phyloP scores from a whole-genome alignment of 176 grass and related monocot species.

The Musa troglodytarum region DNA sequence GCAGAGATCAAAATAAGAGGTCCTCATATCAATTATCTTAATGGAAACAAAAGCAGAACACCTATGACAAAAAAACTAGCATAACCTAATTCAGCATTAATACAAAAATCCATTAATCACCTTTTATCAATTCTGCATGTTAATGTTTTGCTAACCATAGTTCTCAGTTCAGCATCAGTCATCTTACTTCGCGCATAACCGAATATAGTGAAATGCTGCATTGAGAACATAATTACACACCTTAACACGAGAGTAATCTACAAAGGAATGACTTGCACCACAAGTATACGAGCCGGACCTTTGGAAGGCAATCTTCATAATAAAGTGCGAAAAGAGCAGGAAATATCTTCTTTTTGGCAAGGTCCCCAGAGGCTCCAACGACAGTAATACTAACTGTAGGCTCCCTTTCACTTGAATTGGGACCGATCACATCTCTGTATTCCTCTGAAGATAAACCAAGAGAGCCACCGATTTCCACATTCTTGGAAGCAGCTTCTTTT shows the following conservation, averaged over 20 bases:
- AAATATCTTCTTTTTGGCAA: slow-evolving; percentile 99
- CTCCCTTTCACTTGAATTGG: slow-evolving; percentile 19
- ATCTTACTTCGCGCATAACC: slow-evolving; percentile 96
- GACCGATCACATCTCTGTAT: slow-evolving; percentile 26
- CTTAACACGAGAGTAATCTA: not conserved
- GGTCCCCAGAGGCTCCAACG: slow-evolving; percentile 85
- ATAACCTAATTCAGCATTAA: not conserved
- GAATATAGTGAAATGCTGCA: slow-evolving; percentile 93
- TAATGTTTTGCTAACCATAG: slow-evolving; percentile 81
- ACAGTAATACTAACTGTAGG: slow-evolving; percentile 84
- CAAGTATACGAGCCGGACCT: slow-evolving; percentile 25
- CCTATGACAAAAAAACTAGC: not conserved
- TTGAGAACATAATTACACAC: not conserved
- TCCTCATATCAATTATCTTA: not conserved
- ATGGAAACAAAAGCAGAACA: not conserved
- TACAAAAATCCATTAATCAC: slow-evolving; percentile 22
- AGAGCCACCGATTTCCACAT: slow-evolving; percentile 37
- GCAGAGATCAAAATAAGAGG: not conserved
- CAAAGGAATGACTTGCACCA: not conserved
- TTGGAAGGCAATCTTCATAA: slow-evolving; percentile 87
- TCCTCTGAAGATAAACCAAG: slow-evolving; percentile 36
- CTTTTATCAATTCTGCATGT: slow-evolving; percentile 95
- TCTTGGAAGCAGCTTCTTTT: slow-evolving; percentile 17
- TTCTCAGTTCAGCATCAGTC: slow-evolving; percentile 84
- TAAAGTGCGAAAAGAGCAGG: slow-evolving; percentile 94